Evolutionary conservation across 164 flowering plant species (phyloP), one percentile per base, ranked within the genome.

Genomic region (Aristolochia contorta): DNA sequence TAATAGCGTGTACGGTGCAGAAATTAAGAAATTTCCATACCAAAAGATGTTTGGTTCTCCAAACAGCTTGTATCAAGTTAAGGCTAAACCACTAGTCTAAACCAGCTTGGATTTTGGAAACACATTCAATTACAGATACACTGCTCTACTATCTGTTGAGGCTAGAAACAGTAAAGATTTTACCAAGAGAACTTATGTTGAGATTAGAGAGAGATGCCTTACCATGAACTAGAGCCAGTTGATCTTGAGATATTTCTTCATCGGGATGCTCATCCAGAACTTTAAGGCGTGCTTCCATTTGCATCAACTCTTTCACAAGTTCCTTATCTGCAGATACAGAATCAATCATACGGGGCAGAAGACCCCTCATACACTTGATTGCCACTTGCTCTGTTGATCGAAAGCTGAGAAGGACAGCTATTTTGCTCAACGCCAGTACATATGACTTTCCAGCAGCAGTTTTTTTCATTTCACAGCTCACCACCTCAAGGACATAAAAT

Each of bases 361-460:
- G 82, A 65, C 68, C 66, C 69, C 87, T 76, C 88, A 85, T 79
- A 57, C 84, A 67, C 69, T 84, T 87, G 32, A 89, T 69, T 58
- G 89, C 80, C 30, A 56, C 83, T 76, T 85, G 88, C 70, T 89
- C 93, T 27, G 87, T 74, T 20, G 63, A 48, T 22, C 81, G 79
- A 55, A 89, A 85, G 59, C 77, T 73, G 59, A 94, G 79, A 67
- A 76, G 57, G 8, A 76, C 85, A 48, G 78, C 79, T 56, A 82
- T 66, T 77, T 69, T 89, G 69, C 90, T 87, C 46, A 94, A 60
- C 41, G 91, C 90, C 49, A 78, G 64, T 21, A 87, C 54, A 60
- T 85, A 94, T 49, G 97, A 63, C 74, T 73, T 87, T 71, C 82
- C 93, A 22, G 96, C 96, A 58, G 90, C 65, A 55, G 91, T 79